Conservation (phyloP, 495 filamentous ascomycete species). For the Neurospora sp. region DNA sequence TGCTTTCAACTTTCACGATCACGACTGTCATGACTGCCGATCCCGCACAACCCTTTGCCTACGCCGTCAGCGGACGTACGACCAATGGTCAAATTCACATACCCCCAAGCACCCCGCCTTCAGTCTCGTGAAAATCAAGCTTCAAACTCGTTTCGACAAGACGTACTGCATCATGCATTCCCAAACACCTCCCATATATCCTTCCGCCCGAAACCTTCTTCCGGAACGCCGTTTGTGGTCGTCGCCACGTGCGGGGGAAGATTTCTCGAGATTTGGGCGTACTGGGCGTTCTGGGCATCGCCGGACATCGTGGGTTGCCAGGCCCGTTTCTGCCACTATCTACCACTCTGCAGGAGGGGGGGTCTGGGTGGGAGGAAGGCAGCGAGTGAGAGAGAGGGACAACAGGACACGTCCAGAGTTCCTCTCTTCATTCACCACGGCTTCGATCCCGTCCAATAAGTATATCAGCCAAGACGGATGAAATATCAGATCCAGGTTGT, state of each 20-base stretch:
- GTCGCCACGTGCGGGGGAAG: slow-evolving; percentile 22
- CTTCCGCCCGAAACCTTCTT: slow-evolving; percentile 23
- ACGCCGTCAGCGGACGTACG: not conserved
- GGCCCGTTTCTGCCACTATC: not conserved
- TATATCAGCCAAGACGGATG: slow-evolving; percentile 20
- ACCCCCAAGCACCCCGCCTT: not conserved
- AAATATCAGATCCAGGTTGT: slow-evolving; percentile 20
- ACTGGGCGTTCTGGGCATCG: slow-evolving; percentile 1
- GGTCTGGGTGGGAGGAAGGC: not conserved
- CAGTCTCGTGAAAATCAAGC: not conserved
- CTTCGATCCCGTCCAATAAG: slow-evolving; percentile 7
- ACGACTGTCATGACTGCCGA: not conserved
- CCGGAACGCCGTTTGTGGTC: slow-evolving; percentile 16
- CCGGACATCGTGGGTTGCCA: not conserved
- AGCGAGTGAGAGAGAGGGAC: not conserved
- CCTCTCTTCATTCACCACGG: not conserved
- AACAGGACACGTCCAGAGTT: not conserved
- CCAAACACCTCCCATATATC: slow-evolving; percentile 12
- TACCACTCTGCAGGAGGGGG: not conserved
- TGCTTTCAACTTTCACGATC: not conserved
- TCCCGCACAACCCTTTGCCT: not conserved
- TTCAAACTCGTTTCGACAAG: not conserved
- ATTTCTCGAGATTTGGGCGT: not conserved
- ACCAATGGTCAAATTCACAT: not conserved
- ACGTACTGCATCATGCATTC: not conserved